Conservation (phyloP, 176 grass and related monocot species). For the Canna indica region DNA sequence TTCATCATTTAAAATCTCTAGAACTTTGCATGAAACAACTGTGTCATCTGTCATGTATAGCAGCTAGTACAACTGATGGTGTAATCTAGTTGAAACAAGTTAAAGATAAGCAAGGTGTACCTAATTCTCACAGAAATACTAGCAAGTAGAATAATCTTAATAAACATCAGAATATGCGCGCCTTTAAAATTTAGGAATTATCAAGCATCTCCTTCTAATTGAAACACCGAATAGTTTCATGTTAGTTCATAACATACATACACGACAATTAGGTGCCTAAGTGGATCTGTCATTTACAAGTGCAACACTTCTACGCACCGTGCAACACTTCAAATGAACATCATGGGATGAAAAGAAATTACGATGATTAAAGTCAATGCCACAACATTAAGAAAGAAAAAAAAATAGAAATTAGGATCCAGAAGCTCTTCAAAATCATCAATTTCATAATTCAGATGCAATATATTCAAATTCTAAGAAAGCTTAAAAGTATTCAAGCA, state of each 20-base stretch:
- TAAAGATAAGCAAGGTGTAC: background rate
- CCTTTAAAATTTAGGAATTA: background rate
- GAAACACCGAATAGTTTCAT: background rate
- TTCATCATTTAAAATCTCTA: conserved; percentile 45
- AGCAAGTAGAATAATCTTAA: background rate
- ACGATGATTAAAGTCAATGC: background rate
- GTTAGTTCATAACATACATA: background rate
- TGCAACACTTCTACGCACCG: no score
- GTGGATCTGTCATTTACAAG: background rate
- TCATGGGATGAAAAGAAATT: background rate
- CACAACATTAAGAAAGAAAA: background rate
- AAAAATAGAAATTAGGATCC: no score
- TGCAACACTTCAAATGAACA: conserved; percentile 3
- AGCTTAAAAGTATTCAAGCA: no score
- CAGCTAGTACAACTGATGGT: background rate
- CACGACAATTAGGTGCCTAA: background rate
- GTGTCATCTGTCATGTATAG: conserved; percentile 33
- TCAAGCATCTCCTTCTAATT: background rate
- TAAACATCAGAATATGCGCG: background rate
- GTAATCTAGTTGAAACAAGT: background rate
- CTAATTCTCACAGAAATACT: background rate
- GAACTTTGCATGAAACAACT: conserved; percentile 54
- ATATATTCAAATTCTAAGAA: no score
- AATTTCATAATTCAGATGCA: no score
- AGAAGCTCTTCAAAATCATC: no score